Evolutionary conservation across 129 eudicot species (phyloP).

Genomic region (Pittosporum tobira): DNA sequence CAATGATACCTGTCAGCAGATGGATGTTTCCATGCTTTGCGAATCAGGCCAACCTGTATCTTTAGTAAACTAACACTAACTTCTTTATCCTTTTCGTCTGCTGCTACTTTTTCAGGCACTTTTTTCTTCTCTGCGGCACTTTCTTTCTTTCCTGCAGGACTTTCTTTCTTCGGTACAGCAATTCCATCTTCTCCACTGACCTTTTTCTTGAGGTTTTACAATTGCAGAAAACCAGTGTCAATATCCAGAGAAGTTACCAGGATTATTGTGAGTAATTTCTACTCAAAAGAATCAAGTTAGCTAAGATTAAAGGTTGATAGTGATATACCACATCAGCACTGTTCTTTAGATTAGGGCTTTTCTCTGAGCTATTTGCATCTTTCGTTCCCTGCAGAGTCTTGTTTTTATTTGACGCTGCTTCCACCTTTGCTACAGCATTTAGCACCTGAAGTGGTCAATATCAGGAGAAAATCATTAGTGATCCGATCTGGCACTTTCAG

Average conservation of each 20-base stretch:
- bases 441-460: slow-evolving; percentile 22
- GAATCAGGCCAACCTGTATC: slow-evolving; percentile 82
- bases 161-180: slow-evolving; percentile 49
- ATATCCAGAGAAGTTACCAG: background rate
- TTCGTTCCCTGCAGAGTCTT: slow-evolving; percentile 41
- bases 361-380: slow-evolving; percentile 30
- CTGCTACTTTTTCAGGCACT: slow-evolving; percentile 59
- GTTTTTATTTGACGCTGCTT: slow-evolving; percentile 35
- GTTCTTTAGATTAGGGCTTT: slow-evolving; percentile 33
- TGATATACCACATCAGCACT: slow-evolving; percentile 37
- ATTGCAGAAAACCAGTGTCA: background rate
- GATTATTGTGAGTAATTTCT: background rate
- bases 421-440: slow-evolving; percentile 34
- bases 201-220: slow-evolving; percentile 37
- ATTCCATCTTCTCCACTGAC: slow-evolving; percentile 34
- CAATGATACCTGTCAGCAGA: slow-evolving; percentile 91
- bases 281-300: background rate
- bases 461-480: background rate
- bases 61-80: slow-evolving; percentile 70
- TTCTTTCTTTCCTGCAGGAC: slow-evolving; percentile 47
- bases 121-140: slow-evolving; percentile 46
- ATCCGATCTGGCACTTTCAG: background rate
- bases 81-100: slow-evolving; percentile 64
- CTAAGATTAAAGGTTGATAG: background rate
- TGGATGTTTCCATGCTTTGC: slow-evolving; percentile 98